Percentiles rank a stretch among this genome's conserved stretches.
Conservation (phyloP, 805 yeast genomes). For the Naumovozyma baii region DNA sequence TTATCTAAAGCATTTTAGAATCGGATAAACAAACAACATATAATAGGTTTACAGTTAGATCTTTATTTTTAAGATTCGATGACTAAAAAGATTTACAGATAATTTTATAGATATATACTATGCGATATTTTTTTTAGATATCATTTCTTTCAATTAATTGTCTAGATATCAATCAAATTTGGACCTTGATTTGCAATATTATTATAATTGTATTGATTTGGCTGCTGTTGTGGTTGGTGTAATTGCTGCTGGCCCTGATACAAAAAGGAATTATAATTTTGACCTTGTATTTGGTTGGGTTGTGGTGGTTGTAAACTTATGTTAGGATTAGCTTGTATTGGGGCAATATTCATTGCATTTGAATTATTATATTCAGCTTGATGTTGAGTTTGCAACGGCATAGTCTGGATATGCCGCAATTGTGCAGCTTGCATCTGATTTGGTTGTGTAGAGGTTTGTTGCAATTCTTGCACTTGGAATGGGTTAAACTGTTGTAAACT, state of each 20-base stretch:
- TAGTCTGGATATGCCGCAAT: conserved; percentile 31
- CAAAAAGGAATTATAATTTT: not conserved
- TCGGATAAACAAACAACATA: too few relatives aligned
- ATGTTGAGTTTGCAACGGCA: not conserved
- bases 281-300: conserved; percentile 2
- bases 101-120: too few relatives aligned
- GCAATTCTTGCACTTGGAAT: not conserved
- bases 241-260: conserved; percentile 7
- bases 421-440: conserved; percentile 14
- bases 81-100: too few relatives aligned
- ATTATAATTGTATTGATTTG: conserved; percentile 5
- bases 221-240: conserved; percentile 6
- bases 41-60: too few relatives aligned
- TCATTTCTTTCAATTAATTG: too few relatives aligned
- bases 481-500: conserved; percentile 3
- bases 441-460: too few relatives aligned
- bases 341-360: not conserved
- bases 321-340: too few relatives aligned
- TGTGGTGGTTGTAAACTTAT: not conserved
- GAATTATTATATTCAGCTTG: not conserved
- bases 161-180: conserved; percentile 25
- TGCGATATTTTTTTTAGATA: too few relatives aligned
- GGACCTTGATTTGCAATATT: conserved; percentile 5
- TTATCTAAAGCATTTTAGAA: too few relatives aligned
- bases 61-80: too few relatives aligned